A percentile compares a stretch with the other conserved stretches of the same genome.
Evolutionary conservation across 495 filamentous ascomycete species (phyloP).

Genomic region (Aspergillus sparsus): DNA sequence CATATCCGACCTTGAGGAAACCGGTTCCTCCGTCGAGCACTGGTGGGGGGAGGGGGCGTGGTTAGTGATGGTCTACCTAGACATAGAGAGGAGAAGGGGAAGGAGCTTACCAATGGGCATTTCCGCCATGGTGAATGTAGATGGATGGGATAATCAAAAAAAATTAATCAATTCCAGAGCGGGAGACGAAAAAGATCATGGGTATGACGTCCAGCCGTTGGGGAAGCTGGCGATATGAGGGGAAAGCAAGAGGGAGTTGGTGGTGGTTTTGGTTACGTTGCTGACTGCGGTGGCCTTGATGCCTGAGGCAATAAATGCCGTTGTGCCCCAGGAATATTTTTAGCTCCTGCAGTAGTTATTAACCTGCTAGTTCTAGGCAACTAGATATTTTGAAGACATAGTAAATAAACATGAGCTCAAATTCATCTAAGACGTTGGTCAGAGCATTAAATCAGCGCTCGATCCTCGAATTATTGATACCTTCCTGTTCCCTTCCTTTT

Average conservation of each 20-base stretch:
- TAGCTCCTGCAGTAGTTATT: neutral
- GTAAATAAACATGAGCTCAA: too few species aligned
- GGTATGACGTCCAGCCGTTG: constrained; percentile 17
- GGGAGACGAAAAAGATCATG: constrained; percentile 27
- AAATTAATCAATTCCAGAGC: constrained; percentile 26
- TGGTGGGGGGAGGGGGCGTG: constrained; percentile 40
- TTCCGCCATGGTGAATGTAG: constrained; percentile 59
- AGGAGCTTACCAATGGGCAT: constrained; percentile 65
- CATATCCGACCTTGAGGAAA: constrained; percentile 99
- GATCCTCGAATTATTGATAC: neutral
- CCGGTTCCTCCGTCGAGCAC: constrained; percentile 99
- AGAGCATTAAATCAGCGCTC: neutral
- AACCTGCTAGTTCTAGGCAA: too few species aligned
- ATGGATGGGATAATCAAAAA: neutral
- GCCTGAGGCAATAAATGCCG: constrained; percentile 10
- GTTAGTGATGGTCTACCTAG: constrained; percentile 24
- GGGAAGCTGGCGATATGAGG: constrained; percentile 20
- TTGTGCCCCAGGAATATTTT: neutral
- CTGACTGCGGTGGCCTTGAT: constrained; percentile 18
- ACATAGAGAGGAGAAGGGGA: constrained; percentile 19
- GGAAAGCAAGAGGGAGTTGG: constrained; percentile 19
- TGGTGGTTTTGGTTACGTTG: constrained; percentile 16
- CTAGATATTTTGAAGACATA: too few species aligned
- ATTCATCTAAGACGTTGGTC: neutral
- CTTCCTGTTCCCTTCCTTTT: too few species aligned